phyloP scores from a whole-genome alignment of 2,329 filamentous ascomycete species.

The Penicillium freii region DNA sequence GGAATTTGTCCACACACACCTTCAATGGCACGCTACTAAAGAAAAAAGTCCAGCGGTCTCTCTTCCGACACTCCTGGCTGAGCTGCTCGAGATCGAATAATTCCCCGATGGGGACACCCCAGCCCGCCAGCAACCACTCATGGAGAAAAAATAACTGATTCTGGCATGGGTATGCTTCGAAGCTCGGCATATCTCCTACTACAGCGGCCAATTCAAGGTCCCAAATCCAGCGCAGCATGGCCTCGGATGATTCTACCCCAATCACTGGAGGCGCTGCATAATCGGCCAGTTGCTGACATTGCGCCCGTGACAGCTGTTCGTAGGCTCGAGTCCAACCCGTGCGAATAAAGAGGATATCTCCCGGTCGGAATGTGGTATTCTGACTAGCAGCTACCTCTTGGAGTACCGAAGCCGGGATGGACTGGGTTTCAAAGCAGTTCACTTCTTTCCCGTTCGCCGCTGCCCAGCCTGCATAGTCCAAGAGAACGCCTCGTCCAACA shows the following conservation, averaged over 20 bases:
- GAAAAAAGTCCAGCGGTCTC: conserved; percentile 48
- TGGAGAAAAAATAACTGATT: conserved; percentile 26
- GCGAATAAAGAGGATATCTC: conserved; percentile 59
- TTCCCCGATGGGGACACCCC: conserved; percentile 50
- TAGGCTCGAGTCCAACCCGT: conserved; percentile 53
- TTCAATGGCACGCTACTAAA: conserved; percentile 50
- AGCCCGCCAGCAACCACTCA: conserved; percentile 44
- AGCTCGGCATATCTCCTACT: conserved; percentile 55
- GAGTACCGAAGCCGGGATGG: conserved; percentile 48
- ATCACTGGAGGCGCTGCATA: conserved; percentile 33
- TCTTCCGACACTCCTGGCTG: conserved; percentile 37
- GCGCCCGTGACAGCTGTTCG: conserved; percentile 36
- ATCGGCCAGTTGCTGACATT: conserved; percentile 39
- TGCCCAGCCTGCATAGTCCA: conserved; percentile 46
- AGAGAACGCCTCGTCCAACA: conserved; percentile 49
- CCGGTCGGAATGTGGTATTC: conserved; percentile 44
- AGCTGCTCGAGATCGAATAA: conserved; percentile 47
- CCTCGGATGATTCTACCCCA: conserved; percentile 51
- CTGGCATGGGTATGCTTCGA: conserved; percentile 50
- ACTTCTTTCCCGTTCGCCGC: conserved; percentile 37
- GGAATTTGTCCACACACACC: conserved; percentile 20
- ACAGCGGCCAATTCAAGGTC: conserved; percentile 56
- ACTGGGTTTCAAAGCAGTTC: conserved; percentile 42
- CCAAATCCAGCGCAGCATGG: conserved; percentile 58
- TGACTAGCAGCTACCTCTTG: conserved; percentile 47